Conservation (phyloP, 2,329 filamentous ascomycete genomes). For the Colletotrichum sp. region DNA sequence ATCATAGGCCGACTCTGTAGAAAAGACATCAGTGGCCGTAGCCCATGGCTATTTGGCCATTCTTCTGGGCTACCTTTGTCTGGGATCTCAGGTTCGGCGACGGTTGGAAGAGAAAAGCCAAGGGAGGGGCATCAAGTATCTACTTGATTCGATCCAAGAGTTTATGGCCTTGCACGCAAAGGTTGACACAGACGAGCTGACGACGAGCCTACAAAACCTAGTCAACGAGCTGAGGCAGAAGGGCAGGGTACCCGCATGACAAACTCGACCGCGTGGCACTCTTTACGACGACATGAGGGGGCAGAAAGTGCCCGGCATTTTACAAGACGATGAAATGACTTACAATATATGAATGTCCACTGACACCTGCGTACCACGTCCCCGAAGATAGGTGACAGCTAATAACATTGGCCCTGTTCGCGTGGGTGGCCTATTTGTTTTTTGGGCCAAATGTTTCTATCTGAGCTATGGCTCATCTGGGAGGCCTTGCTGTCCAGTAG, state of each 20-base stretch:
- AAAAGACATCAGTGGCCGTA: slow-evolving; percentile 81
- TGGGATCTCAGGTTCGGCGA: slow-evolving; percentile 52
- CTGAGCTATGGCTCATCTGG: not conserved
- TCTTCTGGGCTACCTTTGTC: slow-evolving; percentile 79
- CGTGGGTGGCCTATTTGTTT: not conserved
- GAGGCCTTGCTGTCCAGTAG: not conserved
- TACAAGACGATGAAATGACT: not conserved
- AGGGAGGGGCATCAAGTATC: slow-evolving; percentile 46
- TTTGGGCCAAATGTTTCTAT: not conserved
- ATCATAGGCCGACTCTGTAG: slow-evolving; percentile 68
- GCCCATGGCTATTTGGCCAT: slow-evolving; percentile 87
- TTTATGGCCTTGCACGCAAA: slow-evolving; percentile 58
- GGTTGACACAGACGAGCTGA: slow-evolving; percentile 48
- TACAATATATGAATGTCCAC: not conserved
- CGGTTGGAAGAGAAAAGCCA: slow-evolving; percentile 47
- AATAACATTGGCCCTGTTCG: not conserved
- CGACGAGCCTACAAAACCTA: slow-evolving; percentile 35
- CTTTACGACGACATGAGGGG: not conserved
- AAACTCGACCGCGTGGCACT: not conserved
- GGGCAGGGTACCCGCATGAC: not conserved
- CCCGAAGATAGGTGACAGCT: not conserved
- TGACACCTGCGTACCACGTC: not conserved
- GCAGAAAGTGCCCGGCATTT: not conserved
- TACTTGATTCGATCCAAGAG: slow-evolving; percentile 59
- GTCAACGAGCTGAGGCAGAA: slow-evolving; percentile 36